Evolutionary conservation across 1,139 yeast species (phyloP).

Genomic region (Ogataea hybrid): DNA sequence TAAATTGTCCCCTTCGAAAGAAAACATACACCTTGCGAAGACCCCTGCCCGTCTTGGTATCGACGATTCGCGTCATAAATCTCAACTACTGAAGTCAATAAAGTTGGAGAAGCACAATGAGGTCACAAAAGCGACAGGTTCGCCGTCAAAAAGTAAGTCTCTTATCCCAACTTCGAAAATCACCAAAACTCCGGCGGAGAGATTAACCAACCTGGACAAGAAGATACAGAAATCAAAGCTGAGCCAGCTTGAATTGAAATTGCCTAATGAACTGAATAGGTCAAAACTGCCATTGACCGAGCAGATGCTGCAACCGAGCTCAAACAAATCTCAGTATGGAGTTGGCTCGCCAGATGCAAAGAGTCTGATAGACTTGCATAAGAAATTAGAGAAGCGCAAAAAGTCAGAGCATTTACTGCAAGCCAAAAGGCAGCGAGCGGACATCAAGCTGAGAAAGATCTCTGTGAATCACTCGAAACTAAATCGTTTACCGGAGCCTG

Average conservation of each 20-base stretch:
- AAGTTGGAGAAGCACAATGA: slow-evolving; percentile 10
- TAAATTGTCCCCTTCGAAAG: slow-evolving; percentile 10
- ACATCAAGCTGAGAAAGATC: slow-evolving; percentile 13
- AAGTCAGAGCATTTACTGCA: slow-evolving; percentile 16
- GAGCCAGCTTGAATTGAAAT: slow-evolving; percentile 11
- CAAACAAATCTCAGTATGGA: slow-evolving; percentile 3
- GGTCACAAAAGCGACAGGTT: not conserved
- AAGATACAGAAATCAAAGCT: slow-evolving; percentile 5
- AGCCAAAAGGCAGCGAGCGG: slow-evolving; percentile 14
- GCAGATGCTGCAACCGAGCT: slow-evolving; percentile 15
- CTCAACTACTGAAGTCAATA: slow-evolving; percentile 10
- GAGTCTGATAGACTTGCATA: slow-evolving; percentile 18
- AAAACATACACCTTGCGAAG: slow-evolving; percentile 7
- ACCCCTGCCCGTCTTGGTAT: slow-evolving; percentile 9
- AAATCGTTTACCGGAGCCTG: slow-evolving; percentile 9
- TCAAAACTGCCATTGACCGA: slow-evolving; percentile 19
- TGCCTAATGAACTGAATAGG: not conserved
- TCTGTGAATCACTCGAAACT: slow-evolving; percentile 19
- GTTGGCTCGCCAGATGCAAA: slow-evolving; percentile 15
- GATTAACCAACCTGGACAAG: slow-evolving; percentile 6
- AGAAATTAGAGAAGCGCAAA: slow-evolving; percentile 21
- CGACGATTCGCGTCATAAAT: slow-evolving; percentile 8
- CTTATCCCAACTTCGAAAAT: slow-evolving; percentile 9
- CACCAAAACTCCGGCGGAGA: slow-evolving; percentile 13
- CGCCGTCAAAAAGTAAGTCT: slow-evolving; percentile 4